Base-by-base conservation (phyloP, 1,284 basidiomycete genomes). In the Pisolithus thermaeus region DNA sequence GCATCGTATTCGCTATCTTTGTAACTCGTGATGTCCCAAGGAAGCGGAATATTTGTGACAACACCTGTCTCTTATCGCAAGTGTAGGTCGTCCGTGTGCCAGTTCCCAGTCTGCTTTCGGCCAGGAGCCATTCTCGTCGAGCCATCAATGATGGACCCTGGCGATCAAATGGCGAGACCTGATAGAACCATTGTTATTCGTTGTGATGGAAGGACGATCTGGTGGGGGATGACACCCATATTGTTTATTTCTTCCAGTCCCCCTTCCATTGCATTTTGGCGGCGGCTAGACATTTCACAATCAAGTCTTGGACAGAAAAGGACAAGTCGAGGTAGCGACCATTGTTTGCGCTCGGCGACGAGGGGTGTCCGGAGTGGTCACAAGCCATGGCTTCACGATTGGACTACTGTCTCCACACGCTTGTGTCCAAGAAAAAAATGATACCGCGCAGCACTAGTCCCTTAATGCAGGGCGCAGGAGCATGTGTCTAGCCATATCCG, bases 251-350 rank as follows among this genome's bases (percentile, higher is more conserved):
- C 67, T 56, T 52, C 50, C 55, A 49, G 54, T 46, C 56, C 43
- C 1, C 32, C 67, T 65, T 66, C 64, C 64, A 66, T 66, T 66
- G 56, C 59, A 55, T 55, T 49, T 48, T 67, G 68, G 65, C 58
- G 67, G 60, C 14, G 25, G 52, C 54, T 54, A 56, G 61, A 63
- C 66, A 66, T 52, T 51, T 54, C 62, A 66, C 43, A 47, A 47
- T 54, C 64, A 60, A n/a, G 50, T 51, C 61, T 54, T 20, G 46
- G 51, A 54, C 43, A 56, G 53, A 57, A 55, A 39, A 50, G 56
- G 56, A 53, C 25, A 56, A 54, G 54, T 52, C 42, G 37, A 46
- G 46, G 40, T 50, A 54, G 56, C 53, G 57, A 59, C 38, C 37
- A 22, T 54, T 60, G 36, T 66, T 64, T 65, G 65, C 55, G 22